Conservation (phyloP, 2,329 filamentous ascomycete genomes). For the Xylariaceae sp. region DNA sequence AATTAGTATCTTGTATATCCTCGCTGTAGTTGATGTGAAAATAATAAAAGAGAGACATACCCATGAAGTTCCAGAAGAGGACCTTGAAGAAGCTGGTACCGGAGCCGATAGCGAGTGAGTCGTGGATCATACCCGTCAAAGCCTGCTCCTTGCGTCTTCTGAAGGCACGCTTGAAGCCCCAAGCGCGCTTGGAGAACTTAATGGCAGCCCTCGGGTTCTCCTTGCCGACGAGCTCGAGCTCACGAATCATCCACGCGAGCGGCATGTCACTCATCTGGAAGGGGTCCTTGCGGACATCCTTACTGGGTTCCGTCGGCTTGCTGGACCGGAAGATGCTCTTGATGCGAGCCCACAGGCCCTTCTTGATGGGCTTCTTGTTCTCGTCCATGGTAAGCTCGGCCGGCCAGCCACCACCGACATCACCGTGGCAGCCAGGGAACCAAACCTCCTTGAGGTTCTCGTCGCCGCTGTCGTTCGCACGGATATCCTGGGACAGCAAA, state of each 20-base stretch:
- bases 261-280: slow-evolving; percentile 47
- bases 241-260: slow-evolving; percentile 49
- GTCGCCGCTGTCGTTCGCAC: slow-evolving; percentile 20
- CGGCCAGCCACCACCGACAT: slow-evolving; percentile 50
- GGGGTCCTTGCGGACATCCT: slow-evolving; percentile 31
- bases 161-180: slow-evolving; percentile 33
- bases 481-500: slow-evolving; percentile 40
- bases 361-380: slow-evolving; percentile 20
- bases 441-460: slow-evolving; percentile 49
- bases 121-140: slow-evolving; percentile 34
- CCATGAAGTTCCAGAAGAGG: slow-evolving; percentile 40
- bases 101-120: slow-evolving; percentile 35
- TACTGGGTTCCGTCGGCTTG: slow-evolving; percentile 31
- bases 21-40: not conserved
- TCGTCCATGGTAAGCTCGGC: slow-evolving; percentile 23
- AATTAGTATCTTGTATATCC: slow-evolving; percentile 2
- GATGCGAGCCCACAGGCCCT: slow-evolving; percentile 33
- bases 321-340: slow-evolving; percentile 35
- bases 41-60: slow-evolving; percentile 28
- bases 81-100: slow-evolving; percentile 38
- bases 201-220: slow-evolving; percentile 30
- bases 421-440: slow-evolving; percentile 51
- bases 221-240: slow-evolving; percentile 38
- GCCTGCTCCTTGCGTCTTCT: slow-evolving; percentile 30
- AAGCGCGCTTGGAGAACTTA: slow-evolving; percentile 33